These are phyloP conservation scores for Metschnikowia peoriensis DNA, from an alignment of 805 yeast genomes.

Conservation along the genomic window DNA sequence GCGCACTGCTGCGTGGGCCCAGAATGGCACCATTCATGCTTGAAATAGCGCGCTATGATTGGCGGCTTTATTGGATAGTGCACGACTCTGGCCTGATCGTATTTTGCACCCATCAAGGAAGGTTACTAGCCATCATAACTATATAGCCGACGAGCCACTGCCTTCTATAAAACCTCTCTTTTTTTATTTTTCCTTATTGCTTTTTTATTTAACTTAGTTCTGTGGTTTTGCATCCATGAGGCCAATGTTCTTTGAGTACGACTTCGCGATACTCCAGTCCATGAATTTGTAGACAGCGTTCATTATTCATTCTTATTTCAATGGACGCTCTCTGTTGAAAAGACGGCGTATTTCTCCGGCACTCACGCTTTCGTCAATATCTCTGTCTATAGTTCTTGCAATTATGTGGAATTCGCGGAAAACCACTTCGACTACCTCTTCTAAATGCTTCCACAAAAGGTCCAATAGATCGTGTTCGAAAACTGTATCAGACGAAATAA, in stretches of 20 bases:
- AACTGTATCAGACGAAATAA: slow-evolving; percentile 37
- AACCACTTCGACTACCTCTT: slow-evolving; percentile 56
- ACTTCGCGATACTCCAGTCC: too few species aligned
- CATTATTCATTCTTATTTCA: neutral
- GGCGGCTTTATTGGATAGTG: slow-evolving; percentile 13
- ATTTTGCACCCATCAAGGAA: slow-evolving; percentile 1
- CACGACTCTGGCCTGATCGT: slow-evolving; percentile 7
- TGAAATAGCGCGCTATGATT: slow-evolving; percentile 16
- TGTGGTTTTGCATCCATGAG: neutral
- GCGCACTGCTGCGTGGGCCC: slow-evolving; percentile 16
- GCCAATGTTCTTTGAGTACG: too few species aligned
- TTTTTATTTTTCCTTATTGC: neutral
- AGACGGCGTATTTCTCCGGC: slow-evolving; percentile 57
- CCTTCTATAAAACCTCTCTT: too few species aligned
- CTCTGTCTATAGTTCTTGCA: slow-evolving; percentile 52
- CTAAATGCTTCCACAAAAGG: slow-evolving; percentile 69
- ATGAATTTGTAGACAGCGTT: neutral
- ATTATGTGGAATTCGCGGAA: slow-evolving; percentile 55
- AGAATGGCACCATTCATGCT: slow-evolving; percentile 2
- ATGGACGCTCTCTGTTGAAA: slow-evolving; percentile 26
- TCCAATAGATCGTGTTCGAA: slow-evolving; percentile 55
- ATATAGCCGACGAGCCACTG: too few species aligned
- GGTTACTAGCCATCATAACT: too few species aligned
- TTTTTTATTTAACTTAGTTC: neutral
- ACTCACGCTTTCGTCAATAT: slow-evolving; percentile 49